Evolutionary conservation across 2,329 filamentous ascomycete species (phyloP).

Genomic region (Didymella glomerata): DNA sequence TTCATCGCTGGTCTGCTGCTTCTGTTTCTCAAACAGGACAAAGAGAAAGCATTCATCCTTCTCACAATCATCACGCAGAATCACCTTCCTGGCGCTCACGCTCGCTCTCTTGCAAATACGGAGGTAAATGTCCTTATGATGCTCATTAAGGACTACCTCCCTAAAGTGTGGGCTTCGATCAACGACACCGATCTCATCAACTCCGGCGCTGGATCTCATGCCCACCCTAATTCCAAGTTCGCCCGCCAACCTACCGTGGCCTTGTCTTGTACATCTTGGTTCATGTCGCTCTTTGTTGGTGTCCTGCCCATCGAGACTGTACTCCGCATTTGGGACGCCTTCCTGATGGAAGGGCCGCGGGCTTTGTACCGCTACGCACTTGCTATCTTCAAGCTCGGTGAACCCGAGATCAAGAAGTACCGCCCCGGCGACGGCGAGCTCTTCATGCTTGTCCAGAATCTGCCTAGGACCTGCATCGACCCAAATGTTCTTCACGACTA

Average conservation of each 20-base stretch:
- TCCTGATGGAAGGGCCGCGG: slow-evolving; percentile 95
- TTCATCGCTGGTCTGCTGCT: slow-evolving; percentile 91
- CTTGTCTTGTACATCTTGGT: slow-evolving; percentile 93
- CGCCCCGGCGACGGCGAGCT: slow-evolving; percentile 92
- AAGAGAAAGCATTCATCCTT: slow-evolving; percentile 92
- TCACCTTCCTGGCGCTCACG: slow-evolving; percentile 90
- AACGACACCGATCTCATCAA: slow-evolving; percentile 71
- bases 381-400: slow-evolving; percentile 88
- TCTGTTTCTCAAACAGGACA: slow-evolving; percentile 80
- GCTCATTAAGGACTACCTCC: slow-evolving; percentile 81
- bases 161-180: slow-evolving; percentile 86
- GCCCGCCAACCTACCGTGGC: slow-evolving; percentile 83
- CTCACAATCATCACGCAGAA: slow-evolving; percentile 89
- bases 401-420: slow-evolving; percentile 75
- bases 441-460: slow-evolving; percentile 89
- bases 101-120: slow-evolving; percentile 88
- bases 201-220: slow-evolving; percentile 44
- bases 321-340: slow-evolving; percentile 91
- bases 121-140: slow-evolving; percentile 94
- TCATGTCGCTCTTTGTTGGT: slow-evolving; percentile 96
- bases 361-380: slow-evolving; percentile 92
- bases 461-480: slow-evolving; percentile 82
- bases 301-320: slow-evolving; percentile 91
- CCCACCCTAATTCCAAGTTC: slow-evolving; percentile 47
- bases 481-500: slow-evolving; percentile 83